Percentiles rank a stretch among this genome's conserved stretches.
Conservation (phyloP, 2,329 filamentous ascomycete genomes). For the Bipolaris oryzae region DNA sequence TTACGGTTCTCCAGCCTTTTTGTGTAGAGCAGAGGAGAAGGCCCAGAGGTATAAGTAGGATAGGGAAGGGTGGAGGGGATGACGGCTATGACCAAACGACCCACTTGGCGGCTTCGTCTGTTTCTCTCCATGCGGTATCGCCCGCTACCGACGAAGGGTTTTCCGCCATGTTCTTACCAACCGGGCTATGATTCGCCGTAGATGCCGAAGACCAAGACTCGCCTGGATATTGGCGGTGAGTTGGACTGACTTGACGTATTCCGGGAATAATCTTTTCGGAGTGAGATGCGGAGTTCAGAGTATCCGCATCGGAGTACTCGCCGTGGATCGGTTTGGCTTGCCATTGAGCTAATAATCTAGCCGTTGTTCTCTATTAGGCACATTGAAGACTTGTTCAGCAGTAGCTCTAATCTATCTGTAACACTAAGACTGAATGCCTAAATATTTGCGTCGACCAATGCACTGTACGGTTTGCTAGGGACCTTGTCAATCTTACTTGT, state of each 20-base stretch:
- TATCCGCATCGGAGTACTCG: neutral
- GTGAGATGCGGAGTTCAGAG: conserved; percentile 18
- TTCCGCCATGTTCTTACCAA: conserved; percentile 4
- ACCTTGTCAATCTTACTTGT: too few relatives aligned
- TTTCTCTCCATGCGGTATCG: conserved; percentile 26
- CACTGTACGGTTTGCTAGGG: too few relatives aligned
- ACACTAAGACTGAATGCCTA: too few relatives aligned
- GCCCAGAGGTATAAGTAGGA: conserved; percentile 11
- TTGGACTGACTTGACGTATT: neutral
- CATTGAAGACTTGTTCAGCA: too few relatives aligned
- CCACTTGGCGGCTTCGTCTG: conserved; percentile 20
- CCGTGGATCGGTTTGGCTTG: too few relatives aligned
- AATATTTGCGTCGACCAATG: too few relatives aligned
- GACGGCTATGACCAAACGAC: conserved; percentile 10
- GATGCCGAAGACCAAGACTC: conserved; percentile 15
- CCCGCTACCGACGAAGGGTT: conserved; percentile 24
- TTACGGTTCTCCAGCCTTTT: conserved; percentile 10
- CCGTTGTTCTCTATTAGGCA: too few relatives aligned
- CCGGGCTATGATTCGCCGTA: conserved; percentile 20
- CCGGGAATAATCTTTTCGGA: conserved; percentile 18
- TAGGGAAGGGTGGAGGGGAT: conserved; percentile 6
- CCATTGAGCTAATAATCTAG: too few relatives aligned
- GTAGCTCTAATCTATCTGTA: too few relatives aligned
- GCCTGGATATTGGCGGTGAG: conserved; percentile 15
- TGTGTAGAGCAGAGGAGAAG: conserved; percentile 1